Conservation (phyloP, 139 green algal species). For the Micractinium conductrix region DNA sequence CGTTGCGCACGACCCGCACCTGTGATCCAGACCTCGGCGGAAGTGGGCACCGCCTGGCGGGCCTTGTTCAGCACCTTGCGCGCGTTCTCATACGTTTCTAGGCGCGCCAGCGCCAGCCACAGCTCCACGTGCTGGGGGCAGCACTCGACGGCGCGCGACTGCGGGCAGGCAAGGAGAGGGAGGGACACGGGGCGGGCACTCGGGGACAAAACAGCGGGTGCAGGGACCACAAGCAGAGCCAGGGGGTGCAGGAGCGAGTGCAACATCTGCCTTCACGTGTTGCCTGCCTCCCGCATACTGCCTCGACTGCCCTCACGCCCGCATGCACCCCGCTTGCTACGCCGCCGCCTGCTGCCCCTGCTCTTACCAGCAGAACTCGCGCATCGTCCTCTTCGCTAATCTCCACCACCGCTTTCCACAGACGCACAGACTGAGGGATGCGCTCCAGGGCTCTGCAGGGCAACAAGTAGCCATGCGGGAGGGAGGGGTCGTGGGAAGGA, state of each 20-base stretch:
- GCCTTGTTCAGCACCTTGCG: constrained; percentile 97
- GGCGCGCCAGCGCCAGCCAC: constrained; percentile 94
- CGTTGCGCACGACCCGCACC: background rate
- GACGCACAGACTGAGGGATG: constrained; percentile 84
- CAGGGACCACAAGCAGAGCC: background rate
- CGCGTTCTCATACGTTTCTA: constrained; percentile 95
- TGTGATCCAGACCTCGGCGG: constrained; percentile 39
- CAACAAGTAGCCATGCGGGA: too few relatives aligned
- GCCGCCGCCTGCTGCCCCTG: background rate
- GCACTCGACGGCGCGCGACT: constrained; percentile 96
- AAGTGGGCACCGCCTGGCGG: constrained; percentile 91
- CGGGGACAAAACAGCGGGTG: background rate
- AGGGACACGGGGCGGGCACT: background rate
- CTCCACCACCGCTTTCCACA: constrained; percentile 98
- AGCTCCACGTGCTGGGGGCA: constrained; percentile 96
- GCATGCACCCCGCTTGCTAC: background rate
- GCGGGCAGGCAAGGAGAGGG: constrained; percentile 37
- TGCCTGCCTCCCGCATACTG: too few relatives aligned
- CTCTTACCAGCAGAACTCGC: constrained; percentile 55
- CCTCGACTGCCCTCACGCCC: too few relatives aligned
- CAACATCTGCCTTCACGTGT: too few relatives aligned
- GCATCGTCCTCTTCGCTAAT: constrained; percentile 93
- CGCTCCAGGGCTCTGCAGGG: constrained; percentile 81
- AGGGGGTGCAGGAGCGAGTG: background rate
- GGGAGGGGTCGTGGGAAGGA: too few relatives aligned